phyloP scores from a whole-genome alignment of 2,329 filamentous ascomycete genomes.

The Alternaria ventricosa region DNA sequence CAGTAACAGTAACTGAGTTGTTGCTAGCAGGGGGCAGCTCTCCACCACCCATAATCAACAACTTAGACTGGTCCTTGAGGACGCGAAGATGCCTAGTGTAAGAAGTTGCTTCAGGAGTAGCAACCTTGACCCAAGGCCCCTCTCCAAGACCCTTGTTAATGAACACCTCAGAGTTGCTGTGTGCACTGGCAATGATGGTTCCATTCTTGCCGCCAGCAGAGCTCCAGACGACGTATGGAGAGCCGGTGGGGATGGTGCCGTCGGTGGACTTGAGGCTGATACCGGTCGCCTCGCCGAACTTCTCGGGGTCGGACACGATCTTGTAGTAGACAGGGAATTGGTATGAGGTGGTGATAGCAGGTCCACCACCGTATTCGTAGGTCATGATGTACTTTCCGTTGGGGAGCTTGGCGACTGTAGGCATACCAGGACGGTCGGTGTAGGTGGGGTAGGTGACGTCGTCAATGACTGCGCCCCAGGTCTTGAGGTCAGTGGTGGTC shows the following conservation, averaged over 20 bases:
- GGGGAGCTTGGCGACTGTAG: slow-evolving; percentile 64
- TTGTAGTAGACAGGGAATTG: slow-evolving; percentile 62
- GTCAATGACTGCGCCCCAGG: slow-evolving; percentile 65
- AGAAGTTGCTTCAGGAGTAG: slow-evolving; percentile 49
- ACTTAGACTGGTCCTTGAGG: slow-evolving; percentile 47
- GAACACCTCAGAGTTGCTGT: slow-evolving; percentile 53
- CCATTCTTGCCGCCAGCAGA: slow-evolving; percentile 56
- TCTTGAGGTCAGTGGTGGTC: slow-evolving; percentile 63
- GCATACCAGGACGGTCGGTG: slow-evolving; percentile 72
- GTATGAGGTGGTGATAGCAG: slow-evolving; percentile 39
- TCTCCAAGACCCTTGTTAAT: slow-evolving; percentile 56
- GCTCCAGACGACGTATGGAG: slow-evolving; percentile 62
- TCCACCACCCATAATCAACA: slow-evolving; percentile 54
- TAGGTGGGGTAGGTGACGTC: slow-evolving; percentile 70
- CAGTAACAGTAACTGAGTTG: slow-evolving; percentile 40
- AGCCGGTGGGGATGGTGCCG: slow-evolving; percentile 54
- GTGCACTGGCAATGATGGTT: slow-evolving; percentile 57
- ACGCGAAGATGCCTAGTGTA: slow-evolving; percentile 58
- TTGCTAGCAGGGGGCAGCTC: slow-evolving; percentile 41
- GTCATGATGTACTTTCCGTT: slow-evolving; percentile 68
- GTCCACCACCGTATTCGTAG: slow-evolving; percentile 66
- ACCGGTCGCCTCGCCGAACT: slow-evolving; percentile 53
- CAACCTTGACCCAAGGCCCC: slow-evolving; percentile 55
- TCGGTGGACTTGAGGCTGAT: slow-evolving; percentile 53
- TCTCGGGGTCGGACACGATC: slow-evolving; percentile 55